These are phyloP conservation scores for Brassica hybrid DNA, from an alignment of 441 rosid species.

Conservation along the genomic window DNA sequence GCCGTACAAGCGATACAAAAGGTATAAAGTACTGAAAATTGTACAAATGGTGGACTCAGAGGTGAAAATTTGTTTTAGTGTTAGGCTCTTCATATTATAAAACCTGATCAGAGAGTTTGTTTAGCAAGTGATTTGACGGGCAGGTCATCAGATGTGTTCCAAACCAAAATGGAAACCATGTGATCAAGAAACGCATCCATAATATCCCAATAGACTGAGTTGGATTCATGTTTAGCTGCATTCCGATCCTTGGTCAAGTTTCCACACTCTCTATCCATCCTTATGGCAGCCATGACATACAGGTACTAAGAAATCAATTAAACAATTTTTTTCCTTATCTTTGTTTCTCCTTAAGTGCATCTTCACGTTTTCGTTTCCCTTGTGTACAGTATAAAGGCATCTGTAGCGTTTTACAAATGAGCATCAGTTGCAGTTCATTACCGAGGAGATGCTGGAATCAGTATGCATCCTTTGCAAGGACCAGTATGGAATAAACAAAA, in stretches of 20 bases:
- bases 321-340: neutral
- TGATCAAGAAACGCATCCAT: constrained; percentile 68
- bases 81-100: constrained; percentile 85
- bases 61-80: constrained; percentile 23
- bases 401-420: constrained; percentile 70
- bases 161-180: constrained; percentile 95
- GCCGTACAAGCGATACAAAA: constrained; percentile 85
- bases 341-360: constrained; percentile 15
- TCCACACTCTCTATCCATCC: constrained; percentile 84
- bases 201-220: no score
- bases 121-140: no score
- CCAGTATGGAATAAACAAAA: constrained; percentile 61
- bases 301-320: constrained; percentile 48
- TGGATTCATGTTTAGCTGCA: constrained; percentile 64
- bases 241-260: constrained; percentile 65
- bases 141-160: constrained; percentile 60
- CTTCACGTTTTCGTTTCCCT: constrained; percentile 24
- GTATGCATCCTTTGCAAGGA: constrained; percentile 74
- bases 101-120: constrained; percentile 70
- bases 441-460: constrained; percentile 81
- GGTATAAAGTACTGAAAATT: constrained; percentile 44
- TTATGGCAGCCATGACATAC: constrained; percentile 91
- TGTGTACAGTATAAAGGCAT: constrained; percentile 62
- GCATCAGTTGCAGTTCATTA: constrained; percentile 47
- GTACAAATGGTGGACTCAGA: constrained; percentile 1